Percentiles rank a stretch among this genome's conserved stretches.
phyloP scores from a whole-genome alignment of 257 asterid genomes.

The Solanum arcanum region DNA sequence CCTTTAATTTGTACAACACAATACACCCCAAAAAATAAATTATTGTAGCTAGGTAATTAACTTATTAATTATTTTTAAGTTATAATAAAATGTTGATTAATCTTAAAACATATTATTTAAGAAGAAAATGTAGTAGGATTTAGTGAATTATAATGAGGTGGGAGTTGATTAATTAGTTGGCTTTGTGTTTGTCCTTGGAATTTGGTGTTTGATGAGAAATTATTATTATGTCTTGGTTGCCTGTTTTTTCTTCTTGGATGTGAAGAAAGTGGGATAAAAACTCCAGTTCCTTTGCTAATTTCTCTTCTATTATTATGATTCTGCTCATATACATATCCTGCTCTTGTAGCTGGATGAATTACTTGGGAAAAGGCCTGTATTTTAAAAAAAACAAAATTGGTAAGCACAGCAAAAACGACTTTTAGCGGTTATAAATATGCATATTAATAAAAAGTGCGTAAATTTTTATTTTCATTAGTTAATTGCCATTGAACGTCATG shows the following conservation, averaged over 20 bases:
- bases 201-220: slow-evolving; percentile 28
- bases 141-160: slow-evolving; percentile 25
- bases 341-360: slow-evolving; percentile 29
- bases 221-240: slow-evolving; percentile 21
- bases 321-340: slow-evolving; percentile 23
- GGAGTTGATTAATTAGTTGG: slow-evolving; percentile 26
- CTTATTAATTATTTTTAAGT: background rate
- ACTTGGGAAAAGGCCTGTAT: slow-evolving; percentile 32
- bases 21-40: background rate
- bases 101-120: background rate
- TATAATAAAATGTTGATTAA: background rate
- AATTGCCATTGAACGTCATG: accelerated
- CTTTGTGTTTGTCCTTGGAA: slow-evolving; percentile 30
- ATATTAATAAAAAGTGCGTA: too few relatives aligned
- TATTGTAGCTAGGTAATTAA: background rate
- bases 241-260: slow-evolving; percentile 38
- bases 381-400: background rate
- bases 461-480: too few relatives aligned
- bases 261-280: slow-evolving; percentile 62
- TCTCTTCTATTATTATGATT: slow-evolving; percentile 28
- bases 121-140: slow-evolving; percentile 30
- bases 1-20: background rate
- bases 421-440: too few relatives aligned
- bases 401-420: background rate
- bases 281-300: slow-evolving; percentile 79